Conservation (phyloP, 257 asterid genomes). For the Penstemon newberryi region DNA sequence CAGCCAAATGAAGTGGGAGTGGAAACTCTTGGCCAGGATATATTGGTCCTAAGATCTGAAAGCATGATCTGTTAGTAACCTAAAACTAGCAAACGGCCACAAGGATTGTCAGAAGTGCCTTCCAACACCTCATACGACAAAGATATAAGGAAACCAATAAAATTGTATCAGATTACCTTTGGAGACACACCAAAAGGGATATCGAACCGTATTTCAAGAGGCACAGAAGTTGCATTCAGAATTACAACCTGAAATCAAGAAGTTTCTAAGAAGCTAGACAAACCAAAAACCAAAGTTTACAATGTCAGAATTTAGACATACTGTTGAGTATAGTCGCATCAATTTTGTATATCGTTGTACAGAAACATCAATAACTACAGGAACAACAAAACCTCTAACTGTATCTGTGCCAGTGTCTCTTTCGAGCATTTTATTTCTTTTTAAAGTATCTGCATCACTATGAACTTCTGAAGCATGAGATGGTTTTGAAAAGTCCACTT, state of each 20-base stretch:
- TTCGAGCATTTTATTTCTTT: constrained; percentile 42
- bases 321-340: constrained; percentile 85
- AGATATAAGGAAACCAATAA: constrained; percentile 21
- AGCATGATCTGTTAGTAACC: constrained; percentile 30
- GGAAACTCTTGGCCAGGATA: constrained; percentile 95
- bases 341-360: constrained; percentile 77
- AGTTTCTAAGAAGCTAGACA: constrained; percentile 29
- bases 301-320: constrained; percentile 38
- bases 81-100: constrained; percentile 10
- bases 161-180: constrained; percentile 53
- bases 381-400: constrained; percentile 67
- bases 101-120: background rate
- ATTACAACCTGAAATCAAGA: constrained; percentile 74
- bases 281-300: constrained; percentile 20
- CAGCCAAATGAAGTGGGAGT: constrained; percentile 94
- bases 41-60: constrained; percentile 89
- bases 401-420: constrained; percentile 44
- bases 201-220: constrained; percentile 90
- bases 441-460: constrained; percentile 36
- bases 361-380: constrained; percentile 95
- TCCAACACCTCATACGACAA: constrained; percentile 21
- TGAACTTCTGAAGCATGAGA: constrained; percentile 51
- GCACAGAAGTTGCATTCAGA: constrained; percentile 70
- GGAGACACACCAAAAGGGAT: constrained; percentile 96
- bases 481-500: constrained; percentile 76